Conservation (phyloP, 2,329 filamentous ascomycete species). For the Leptographium galeiforme region DNA sequence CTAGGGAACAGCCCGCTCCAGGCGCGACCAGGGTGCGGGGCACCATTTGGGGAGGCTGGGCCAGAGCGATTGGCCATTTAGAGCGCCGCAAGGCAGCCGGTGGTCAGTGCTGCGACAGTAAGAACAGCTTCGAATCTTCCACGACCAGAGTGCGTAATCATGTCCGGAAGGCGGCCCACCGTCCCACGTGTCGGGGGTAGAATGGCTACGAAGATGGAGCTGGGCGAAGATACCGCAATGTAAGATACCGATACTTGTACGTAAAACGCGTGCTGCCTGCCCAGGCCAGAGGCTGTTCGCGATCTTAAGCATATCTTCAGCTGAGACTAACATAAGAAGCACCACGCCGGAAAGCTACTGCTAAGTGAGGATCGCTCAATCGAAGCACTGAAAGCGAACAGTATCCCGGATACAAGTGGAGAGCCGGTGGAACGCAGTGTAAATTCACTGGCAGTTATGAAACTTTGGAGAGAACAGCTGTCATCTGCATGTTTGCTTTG, state of each 20-base stretch:
- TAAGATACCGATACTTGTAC: too few relatives aligned
- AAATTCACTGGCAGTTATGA: background rate
- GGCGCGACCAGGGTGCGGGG: conserved; percentile 5
- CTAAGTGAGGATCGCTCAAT: too few relatives aligned
- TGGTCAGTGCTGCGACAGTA: conserved; percentile 1
- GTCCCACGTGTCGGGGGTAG: too few relatives aligned
- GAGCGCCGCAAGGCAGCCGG: background rate
- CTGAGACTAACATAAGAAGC: too few relatives aligned
- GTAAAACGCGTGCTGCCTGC: too few relatives aligned
- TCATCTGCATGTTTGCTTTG: background rate
- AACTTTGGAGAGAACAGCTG: background rate
- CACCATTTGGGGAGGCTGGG: conserved; percentile 6
- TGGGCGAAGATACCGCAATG: too few relatives aligned
- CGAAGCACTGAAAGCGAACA: too few relatives aligned
- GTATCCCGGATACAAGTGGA: background rate
- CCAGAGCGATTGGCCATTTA: background rate
- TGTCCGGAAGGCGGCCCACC: too few relatives aligned
- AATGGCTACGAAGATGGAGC: too few relatives aligned
- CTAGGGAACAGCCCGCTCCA: background rate
- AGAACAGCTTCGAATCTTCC: conserved; percentile 13
- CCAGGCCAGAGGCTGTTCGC: too few relatives aligned
- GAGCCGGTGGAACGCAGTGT: background rate
- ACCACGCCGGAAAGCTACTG: too few relatives aligned
- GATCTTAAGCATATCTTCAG: too few relatives aligned
- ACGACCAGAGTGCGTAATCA: background rate